phyloP scores from a whole-genome alignment of 1,284 basidiomycete species.

The Moniliella sp. region DNA sequence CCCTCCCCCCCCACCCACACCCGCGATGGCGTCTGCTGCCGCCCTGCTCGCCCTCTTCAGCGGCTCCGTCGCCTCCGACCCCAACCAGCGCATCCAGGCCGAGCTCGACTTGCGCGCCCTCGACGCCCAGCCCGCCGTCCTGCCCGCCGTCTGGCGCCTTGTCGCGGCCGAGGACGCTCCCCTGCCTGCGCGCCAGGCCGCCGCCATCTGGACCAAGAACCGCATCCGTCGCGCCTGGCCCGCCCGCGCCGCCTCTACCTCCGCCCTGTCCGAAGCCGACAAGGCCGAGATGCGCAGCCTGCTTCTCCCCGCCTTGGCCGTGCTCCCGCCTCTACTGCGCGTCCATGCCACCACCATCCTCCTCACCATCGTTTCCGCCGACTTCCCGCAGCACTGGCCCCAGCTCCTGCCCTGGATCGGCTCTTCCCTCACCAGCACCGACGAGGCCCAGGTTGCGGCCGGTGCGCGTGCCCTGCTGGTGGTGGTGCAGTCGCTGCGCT shows the following conservation, averaged over 20 bases:
- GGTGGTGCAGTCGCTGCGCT: conserved; percentile 18
- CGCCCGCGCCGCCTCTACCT: not conserved
- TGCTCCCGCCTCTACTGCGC: conserved; percentile 3
- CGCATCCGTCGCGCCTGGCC: conserved; percentile 21
- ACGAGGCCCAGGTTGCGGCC: conserved; percentile 3
- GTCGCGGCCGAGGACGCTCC: conserved; percentile 15
- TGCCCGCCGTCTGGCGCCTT: conserved; percentile 20
- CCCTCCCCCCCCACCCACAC: too few relatives aligned
- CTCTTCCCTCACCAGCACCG: conserved; percentile 6
- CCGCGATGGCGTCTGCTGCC: too few relatives aligned
- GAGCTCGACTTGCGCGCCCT: conserved; percentile 28
- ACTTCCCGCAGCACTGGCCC: conserved; percentile 24
- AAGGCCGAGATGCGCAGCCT: not conserved
- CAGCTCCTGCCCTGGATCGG: conserved; percentile 19
- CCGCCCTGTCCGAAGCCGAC: not conserved
- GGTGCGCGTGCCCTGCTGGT: conserved; percentile 26
- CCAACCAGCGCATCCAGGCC: conserved; percentile 21
- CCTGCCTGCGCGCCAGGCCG: conserved; percentile 18
- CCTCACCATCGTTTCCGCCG: conserved; percentile 13
- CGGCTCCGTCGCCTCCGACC: conserved; percentile 8
- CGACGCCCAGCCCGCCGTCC: conserved; percentile 26
- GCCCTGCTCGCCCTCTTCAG: not conserved
- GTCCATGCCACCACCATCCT: conserved; percentile 20
- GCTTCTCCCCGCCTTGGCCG: not conserved
- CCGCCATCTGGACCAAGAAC: conserved; percentile 28